These are phyloP conservation scores for Asterophora parasitica DNA, from an alignment of 768 basidiomycete genomes.

Conservation along the genomic window DNA sequence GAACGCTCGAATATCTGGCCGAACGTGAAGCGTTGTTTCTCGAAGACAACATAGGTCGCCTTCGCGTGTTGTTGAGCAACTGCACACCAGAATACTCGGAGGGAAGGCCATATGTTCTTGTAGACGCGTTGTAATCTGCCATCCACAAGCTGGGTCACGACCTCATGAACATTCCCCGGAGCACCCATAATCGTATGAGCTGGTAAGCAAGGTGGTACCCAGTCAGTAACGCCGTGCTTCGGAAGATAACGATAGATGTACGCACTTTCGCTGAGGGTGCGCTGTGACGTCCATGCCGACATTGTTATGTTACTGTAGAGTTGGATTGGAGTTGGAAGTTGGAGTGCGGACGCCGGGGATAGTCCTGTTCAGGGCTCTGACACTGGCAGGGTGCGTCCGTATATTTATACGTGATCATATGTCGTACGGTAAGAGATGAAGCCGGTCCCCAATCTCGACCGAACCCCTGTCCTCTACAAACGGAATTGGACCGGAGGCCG, in stretches of 20 bases:
- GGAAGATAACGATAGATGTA: too few relatives aligned
- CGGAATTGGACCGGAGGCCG: too few relatives aligned
- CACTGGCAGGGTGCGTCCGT: too few relatives aligned
- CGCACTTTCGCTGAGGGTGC: conserved; percentile 3
- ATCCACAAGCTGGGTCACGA: conserved; percentile 38
- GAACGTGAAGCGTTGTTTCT: conserved; percentile 40
- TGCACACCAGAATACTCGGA: conserved; percentile 46
- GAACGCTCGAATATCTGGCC: conserved; percentile 33
- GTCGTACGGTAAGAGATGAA: too few relatives aligned
- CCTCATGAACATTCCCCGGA: conserved; percentile 37
- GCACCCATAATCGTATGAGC: conserved; percentile 33
- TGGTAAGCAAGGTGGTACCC: conserved; percentile 13
- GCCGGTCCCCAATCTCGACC: too few relatives aligned
- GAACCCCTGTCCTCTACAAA: too few relatives aligned
- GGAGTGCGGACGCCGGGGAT: too few relatives aligned
- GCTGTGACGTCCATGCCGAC: conserved; percentile 5
- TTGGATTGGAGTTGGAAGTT: too few relatives aligned
- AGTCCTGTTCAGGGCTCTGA: too few relatives aligned
- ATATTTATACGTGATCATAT: too few relatives aligned
- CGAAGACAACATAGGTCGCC: conserved; percentile 45
- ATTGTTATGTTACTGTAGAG: neutral
- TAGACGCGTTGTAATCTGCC: conserved; percentile 44
- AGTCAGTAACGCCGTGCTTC: too few relatives aligned
- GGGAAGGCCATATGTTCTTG: conserved; percentile 46
- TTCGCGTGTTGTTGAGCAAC: conserved; percentile 29